Percentiles rank a stretch among this genome's conserved stretches.
These are phyloP conservation scores for Paramecium sexaurelia DNA, from an alignment of 73 alveolate genomes.

Conservation along the genomic window DNA sequence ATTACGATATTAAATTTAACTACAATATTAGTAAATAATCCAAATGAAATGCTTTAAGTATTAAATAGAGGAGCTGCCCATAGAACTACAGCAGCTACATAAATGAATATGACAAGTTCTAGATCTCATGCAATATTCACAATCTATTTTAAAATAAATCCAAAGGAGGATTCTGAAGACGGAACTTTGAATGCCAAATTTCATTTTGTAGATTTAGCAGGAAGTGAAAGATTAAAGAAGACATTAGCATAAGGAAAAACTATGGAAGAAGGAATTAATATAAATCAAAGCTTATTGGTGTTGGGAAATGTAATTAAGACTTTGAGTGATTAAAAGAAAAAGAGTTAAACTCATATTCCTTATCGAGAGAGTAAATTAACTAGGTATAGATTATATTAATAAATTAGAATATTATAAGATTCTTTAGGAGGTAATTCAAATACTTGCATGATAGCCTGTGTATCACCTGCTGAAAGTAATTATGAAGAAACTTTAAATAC, in stretches of 20 bases:
- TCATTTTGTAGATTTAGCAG: slow-evolving; percentile 98
- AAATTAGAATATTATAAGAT: slow-evolving; percentile 91
- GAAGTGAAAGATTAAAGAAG: slow-evolving; percentile 95
- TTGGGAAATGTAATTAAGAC: slow-evolving; percentile 96
- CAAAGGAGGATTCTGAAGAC: slow-evolving; percentile 72
- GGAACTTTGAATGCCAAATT: slow-evolving; percentile 92
- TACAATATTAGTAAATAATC: slow-evolving; percentile 81
- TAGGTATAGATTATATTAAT: neutral
- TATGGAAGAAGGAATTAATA: slow-evolving; percentile 93
- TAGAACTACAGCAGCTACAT: slow-evolving; percentile 91
- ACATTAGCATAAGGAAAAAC: slow-evolving; percentile 91
- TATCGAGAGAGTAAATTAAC: slow-evolving; percentile 98
- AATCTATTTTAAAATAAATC: slow-evolving; percentile 84
- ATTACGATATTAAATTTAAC: slow-evolving; percentile 80
- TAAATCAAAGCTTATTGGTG: slow-evolving; percentile 90
- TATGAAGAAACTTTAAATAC: slow-evolving; percentile 96
- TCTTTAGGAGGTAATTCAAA: slow-evolving; percentile 97
- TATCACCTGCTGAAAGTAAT: slow-evolving; percentile 94
- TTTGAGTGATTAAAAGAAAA: slow-evolving; percentile 86
- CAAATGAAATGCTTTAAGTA: slow-evolving; percentile 90
- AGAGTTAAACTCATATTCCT: slow-evolving; percentile 89
- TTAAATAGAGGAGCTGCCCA: slow-evolving; percentile 89
- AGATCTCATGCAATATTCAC: slow-evolving; percentile 98
- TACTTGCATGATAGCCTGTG: slow-evolving; percentile 96
- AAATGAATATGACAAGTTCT: slow-evolving; percentile 87